Base-by-base conservation (phyloP, 805 yeast species). In the Cyberlindnera petersonii region DNA sequence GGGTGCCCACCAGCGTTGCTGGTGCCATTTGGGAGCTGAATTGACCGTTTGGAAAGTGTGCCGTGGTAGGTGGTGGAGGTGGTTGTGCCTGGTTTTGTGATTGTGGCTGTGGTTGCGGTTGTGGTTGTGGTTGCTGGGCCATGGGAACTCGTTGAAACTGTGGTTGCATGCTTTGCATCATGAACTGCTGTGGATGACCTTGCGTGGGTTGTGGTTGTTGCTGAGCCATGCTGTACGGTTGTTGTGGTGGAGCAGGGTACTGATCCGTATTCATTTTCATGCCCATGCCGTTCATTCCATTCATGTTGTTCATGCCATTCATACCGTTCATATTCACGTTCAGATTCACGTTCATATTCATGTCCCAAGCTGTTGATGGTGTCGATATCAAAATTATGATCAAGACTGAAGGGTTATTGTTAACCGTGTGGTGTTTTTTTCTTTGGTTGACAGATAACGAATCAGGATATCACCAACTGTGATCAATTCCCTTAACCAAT, bases 131-230 rank as follows among this genome's bases (percentile, higher is more conserved):
- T 14, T 31, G 40, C 20, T 35, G 43, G 17, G 39, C 49, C 21
- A 28, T 27, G 13, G 40, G 49, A 11, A 39, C 35, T 30, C 48
- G 22, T 16, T 31, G 39, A 24, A 35, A 39, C 28, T 39, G 52
- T 8, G 39, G 38, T 8, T 31, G 28, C 37, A 40, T 31, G 13
- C 34, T 31, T 22, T 39, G 45, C 39, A 38, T 38, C 40, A 42
- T 35, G 35, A 38, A 42, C 37, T 40, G 48, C 20, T 47, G 51
- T 15, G 26, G 48, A 11, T 27, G 43, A 14, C 23, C 39, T 24
- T 34, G 35, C 28, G 20, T 18, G 31, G 5, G 40, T 21, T 15
- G 35, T 18, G 26, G 36, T 26, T 36, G 39, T 31, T 35, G 44
- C 21, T 35, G 44, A 10, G 24, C 34, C 16, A 20, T 31, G 10